These are phyloP conservation scores for Hibiscus mutabilis DNA, from an alignment of 345 rosid genomes.

Conservation along the genomic window DNA sequence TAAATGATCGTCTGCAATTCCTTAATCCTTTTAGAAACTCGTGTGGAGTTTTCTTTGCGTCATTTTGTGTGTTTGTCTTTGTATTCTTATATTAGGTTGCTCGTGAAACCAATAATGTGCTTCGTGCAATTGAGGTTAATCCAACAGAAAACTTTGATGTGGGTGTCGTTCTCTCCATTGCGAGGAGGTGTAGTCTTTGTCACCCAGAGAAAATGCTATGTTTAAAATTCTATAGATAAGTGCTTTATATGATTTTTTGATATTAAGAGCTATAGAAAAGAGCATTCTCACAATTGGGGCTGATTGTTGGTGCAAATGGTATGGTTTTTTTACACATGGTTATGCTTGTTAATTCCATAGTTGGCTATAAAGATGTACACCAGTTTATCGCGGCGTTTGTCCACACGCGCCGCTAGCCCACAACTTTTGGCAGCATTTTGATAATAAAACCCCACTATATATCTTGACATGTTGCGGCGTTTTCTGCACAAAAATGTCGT, in stretches of 20 bases:
- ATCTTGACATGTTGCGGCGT: no score
- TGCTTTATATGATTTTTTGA: no score
- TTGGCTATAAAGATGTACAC: background rate
- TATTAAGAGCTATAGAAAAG: no score
- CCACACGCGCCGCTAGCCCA: no score
- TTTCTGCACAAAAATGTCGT: no score
- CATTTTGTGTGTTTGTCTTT: conserved; percentile 3
- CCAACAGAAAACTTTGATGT: conserved; percentile 89
- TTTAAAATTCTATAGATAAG: no score
- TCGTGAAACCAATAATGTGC: conserved; percentile 97
- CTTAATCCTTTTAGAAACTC: background rate
- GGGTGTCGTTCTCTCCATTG: conserved; percentile 75
- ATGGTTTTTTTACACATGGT: background rate
- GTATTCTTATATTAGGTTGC: conserved; percentile 57
- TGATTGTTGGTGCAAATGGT: background rate
- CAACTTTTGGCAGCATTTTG: no score
- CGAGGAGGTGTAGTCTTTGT: conserved; percentile 91
- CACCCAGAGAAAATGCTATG: no score
- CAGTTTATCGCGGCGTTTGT: no score
- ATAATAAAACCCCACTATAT: no score
- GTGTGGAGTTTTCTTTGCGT: conserved; percentile 5
- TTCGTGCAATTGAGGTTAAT: conserved; percentile 72
- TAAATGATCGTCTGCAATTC: conserved; percentile 2
- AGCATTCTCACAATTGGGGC: background rate
- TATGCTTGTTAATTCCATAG: background rate